Conservation (phyloP, 108 stramenopile genomes). For the Cyclotella cryptica region DNA sequence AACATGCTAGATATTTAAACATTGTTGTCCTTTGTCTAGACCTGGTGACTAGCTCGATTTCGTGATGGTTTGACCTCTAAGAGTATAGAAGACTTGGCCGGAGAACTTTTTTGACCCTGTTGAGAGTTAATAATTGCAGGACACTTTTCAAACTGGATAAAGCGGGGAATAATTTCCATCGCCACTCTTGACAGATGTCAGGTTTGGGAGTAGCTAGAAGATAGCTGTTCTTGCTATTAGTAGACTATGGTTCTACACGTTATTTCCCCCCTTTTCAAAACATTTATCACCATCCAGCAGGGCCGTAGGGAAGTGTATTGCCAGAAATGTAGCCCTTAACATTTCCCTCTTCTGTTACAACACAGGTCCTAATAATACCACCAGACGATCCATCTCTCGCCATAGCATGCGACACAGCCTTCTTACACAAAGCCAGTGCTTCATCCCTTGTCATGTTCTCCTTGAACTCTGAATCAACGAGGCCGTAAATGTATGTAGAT, state of each 20-base stretch:
- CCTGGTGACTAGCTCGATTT: too few species aligned
- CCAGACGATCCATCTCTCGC: slow-evolving; percentile 96
- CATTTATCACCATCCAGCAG: slow-evolving; percentile 48
- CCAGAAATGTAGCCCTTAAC: slow-evolving; percentile 85
- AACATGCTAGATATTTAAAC: too few species aligned
- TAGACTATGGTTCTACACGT: background rate
- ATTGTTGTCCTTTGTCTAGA: too few species aligned
- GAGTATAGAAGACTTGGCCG: too few species aligned
- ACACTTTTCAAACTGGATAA: too few species aligned
- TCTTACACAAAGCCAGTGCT: slow-evolving; percentile 82
- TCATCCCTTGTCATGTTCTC: slow-evolving; percentile 91
- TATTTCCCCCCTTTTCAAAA: background rate
- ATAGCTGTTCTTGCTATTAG: background rate
- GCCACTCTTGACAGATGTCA: too few species aligned
- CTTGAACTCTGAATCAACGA: slow-evolving; percentile 86
- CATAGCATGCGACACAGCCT: slow-evolving; percentile 96
- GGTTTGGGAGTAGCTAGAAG: too few species aligned
- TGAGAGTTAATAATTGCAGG: too few species aligned
- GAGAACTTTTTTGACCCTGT: too few species aligned
- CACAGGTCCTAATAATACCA: slow-evolving; percentile 94
- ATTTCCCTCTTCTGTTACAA: slow-evolving; percentile 73
- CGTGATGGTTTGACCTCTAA: too few species aligned
- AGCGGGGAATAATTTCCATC: too few species aligned
- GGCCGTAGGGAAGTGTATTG: slow-evolving; percentile 84
- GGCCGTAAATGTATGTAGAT: slow-evolving; percentile 92